Base-by-base conservation (phyloP, 176 grass and related monocot genomes). In the Musa schizocarpa region DNA sequence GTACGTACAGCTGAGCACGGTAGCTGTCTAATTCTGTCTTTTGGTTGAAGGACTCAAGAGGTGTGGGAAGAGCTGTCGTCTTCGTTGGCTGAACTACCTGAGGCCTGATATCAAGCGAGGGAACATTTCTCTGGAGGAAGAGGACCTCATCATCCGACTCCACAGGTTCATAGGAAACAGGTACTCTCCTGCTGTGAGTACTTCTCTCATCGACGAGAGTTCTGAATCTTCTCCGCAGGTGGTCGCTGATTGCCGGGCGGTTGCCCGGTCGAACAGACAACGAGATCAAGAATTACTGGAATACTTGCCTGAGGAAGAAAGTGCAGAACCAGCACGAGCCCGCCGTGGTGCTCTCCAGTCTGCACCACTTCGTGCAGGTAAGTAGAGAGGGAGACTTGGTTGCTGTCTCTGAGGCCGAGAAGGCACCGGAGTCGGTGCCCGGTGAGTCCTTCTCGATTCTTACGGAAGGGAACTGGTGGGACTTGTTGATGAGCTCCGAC, bases 271-370 rank as follows among this genome's bases (percentile, higher is more conserved):
- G 67, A 69, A 69, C 67, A 69, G 67, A 69, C 27, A 69, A 69
- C 48, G 67, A 69, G 19, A 69, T 69, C 67, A 69, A 69, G 29
- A 69, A 69, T 14, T 69, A 69, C 48, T 69, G 67, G 67, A 69
- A 69, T 10, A 69, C 67, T 48, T 50, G 0, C 48, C 20, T 69
- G 67, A 69, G 11, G 29, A 69, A 69, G 67, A 69, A 69, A 19
- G 43, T 69, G 27, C 11, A 69, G 48, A n/a, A 29, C 34, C 67
- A n/a, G 26, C 3, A 50, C 29, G 13, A 50, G 48, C 2, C 29
- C 8, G 8, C 16, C 57, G 6, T 20, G 17, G 8, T 61, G 17
- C 3, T 61, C 16, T 61, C 57, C 57, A n/a, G 19, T 57, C 17
- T 57, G 55, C 55, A 57, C 17, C 55, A 19, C 55, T 57, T 57